Evolutionary conservation across 345 rosid species (phyloP).

Genomic region (Passiflora organensis): DNA sequence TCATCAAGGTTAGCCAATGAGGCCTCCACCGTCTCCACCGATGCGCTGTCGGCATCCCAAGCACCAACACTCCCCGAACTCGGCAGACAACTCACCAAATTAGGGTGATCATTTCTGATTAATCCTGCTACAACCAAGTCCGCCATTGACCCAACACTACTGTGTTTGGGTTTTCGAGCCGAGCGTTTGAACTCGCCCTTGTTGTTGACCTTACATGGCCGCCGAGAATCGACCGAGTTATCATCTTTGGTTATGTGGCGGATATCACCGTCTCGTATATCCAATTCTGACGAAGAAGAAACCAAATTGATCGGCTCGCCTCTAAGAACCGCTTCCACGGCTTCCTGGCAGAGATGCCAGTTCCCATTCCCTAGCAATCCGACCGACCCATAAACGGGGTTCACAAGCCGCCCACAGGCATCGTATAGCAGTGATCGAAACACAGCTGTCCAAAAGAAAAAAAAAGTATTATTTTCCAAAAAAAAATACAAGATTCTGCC

Average conservation of each 20-base stretch:
- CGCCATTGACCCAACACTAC: neutral
- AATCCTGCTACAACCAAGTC: neutral
- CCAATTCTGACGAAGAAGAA: slow-evolving; percentile 3
- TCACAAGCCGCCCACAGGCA: slow-evolving; percentile 42
- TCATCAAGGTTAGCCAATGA: slow-evolving; percentile 18
- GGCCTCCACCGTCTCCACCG: slow-evolving; percentile 35
- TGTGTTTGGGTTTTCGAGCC: slow-evolving; percentile 10
- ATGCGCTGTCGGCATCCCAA: slow-evolving; percentile 22
- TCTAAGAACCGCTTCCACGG: slow-evolving; percentile 33
- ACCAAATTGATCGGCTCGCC: slow-evolving; percentile 16
- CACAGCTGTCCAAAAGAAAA: slow-evolving; percentile 17
- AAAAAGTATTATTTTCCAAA: neutral
- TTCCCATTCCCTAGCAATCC: slow-evolving; percentile 35
- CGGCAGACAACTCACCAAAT: slow-evolving; percentile 14
- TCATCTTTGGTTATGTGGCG: slow-evolving; percentile 35
- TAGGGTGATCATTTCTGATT: too few species aligned
- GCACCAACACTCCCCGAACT: slow-evolving; percentile 6
- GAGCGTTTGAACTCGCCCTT: slow-evolving; percentile 25
- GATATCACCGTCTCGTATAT: slow-evolving; percentile 16
- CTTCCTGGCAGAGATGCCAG: slow-evolving; percentile 39
- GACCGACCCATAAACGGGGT: slow-evolving; percentile 38
- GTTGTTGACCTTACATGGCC: slow-evolving; percentile 18
- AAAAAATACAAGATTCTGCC: too few species aligned
- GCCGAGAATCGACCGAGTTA: slow-evolving; percentile 3
- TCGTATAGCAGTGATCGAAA: slow-evolving; percentile 38